These are phyloP conservation scores for Copromyces sp. DNA, from an alignment of 495 filamentous ascomycete genomes.

Conservation along the genomic window DNA sequence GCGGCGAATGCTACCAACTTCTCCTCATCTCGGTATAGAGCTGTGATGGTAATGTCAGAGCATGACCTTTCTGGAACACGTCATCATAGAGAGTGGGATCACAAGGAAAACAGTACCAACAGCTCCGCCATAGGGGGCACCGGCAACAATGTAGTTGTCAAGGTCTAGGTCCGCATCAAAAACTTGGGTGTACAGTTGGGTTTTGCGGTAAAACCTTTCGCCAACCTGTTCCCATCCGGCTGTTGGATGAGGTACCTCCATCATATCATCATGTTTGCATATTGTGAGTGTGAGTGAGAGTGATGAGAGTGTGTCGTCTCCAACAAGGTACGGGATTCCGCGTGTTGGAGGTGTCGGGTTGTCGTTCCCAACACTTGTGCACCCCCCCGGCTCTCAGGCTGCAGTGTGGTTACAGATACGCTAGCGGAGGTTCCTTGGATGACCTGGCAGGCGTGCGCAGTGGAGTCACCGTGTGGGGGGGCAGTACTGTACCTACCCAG, in stretches of 20 bases:
- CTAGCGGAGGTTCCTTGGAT: neutral
- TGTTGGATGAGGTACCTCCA: conserved; percentile 55
- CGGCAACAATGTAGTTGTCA: conserved; percentile 85
- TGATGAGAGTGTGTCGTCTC: conserved; percentile 72
- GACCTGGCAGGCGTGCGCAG: neutral
- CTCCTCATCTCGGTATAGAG: conserved; percentile 78
- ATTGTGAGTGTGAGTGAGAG: conserved; percentile 54
- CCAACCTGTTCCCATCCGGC: conserved; percentile 90
- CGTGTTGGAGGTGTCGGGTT: neutral
- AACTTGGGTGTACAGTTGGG: conserved; percentile 79
- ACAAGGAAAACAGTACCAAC: conserved; percentile 48
- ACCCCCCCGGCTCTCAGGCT: neutral
- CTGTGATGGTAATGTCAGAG: conserved; percentile 34
- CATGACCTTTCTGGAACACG: neutral
- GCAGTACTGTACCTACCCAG: neutral
- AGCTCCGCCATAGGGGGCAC: conserved; percentile 91
- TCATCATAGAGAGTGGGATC: neutral
- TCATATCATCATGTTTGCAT: conserved; percentile 31
- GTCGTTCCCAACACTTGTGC: neutral
- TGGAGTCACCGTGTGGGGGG: neutral
- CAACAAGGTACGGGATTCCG: conserved; percentile 23
- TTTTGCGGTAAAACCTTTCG: conserved; percentile 87
- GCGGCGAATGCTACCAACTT: conserved; percentile 72
- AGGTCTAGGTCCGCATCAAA: conserved; percentile 89
- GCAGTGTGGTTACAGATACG: neutral